These are phyloP conservation scores for Botrytis paeoniae DNA, from an alignment of 2,329 filamentous ascomycete species.

Conservation along the genomic window DNA sequence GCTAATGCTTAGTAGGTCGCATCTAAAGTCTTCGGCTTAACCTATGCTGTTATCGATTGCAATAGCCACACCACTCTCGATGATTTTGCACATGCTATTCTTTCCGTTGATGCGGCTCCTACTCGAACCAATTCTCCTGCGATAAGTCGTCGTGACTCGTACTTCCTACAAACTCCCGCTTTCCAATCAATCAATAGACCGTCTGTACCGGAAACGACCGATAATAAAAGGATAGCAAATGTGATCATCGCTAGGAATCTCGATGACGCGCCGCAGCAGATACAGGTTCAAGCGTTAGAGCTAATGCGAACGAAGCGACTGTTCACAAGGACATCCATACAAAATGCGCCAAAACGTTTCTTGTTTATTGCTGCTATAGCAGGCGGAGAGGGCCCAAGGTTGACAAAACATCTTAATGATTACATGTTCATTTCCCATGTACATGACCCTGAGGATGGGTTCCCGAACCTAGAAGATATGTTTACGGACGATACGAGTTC, in stretches of 20 bases:
- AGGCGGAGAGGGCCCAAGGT: conserved; percentile 47
- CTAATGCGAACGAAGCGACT: conserved; percentile 77
- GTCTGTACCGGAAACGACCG: conserved; percentile 40
- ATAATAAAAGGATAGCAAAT: conserved; percentile 66
- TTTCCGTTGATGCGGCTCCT: conserved; percentile 31
- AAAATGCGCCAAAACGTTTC: conserved; percentile 73
- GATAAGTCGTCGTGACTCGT: conserved; percentile 35
- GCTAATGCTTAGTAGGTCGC: conserved; percentile 52
- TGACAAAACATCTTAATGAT: conserved; percentile 67
- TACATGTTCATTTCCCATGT: conserved; percentile 85
- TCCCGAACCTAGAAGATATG: conserved; percentile 69
- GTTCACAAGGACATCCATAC: conserved; percentile 70
- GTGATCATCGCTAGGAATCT: conserved; percentile 80
- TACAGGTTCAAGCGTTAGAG: conserved; percentile 79
- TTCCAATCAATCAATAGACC: conserved; percentile 35
- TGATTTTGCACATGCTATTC: conserved; percentile 70
- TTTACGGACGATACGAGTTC: conserved; percentile 37
- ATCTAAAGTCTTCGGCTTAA: conserved; percentile 68
- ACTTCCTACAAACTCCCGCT: conserved; percentile 34
- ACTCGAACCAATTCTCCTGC: conserved; percentile 31
- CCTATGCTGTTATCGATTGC: conserved; percentile 69
- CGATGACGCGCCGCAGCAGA: conserved; percentile 65
- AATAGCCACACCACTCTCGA: conserved; percentile 71
- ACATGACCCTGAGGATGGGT: conserved; percentile 69
- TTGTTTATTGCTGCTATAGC: conserved; percentile 73